Evolutionary conservation across 2,329 filamentous ascomycete genomes (phyloP), one percentile per base, ranked within the genome.

Genomic region (Hypoxylon sp.): DNA sequence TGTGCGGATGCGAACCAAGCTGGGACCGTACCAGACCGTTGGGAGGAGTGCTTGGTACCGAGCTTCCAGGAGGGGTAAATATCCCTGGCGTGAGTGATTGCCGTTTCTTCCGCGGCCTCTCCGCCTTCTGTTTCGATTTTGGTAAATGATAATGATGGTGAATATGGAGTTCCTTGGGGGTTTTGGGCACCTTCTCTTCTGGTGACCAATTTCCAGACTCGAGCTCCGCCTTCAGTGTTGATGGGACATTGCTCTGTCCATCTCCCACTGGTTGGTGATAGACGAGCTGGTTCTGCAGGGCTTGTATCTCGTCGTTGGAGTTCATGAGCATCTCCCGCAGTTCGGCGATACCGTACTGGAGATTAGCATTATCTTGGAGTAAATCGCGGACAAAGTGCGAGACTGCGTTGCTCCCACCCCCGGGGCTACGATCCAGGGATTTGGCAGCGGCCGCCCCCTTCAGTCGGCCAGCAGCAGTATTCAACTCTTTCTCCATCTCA

Each of bases 311-410:
- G 75, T 97, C 93, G 76, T 98, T 97, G 2, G 95, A 97, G 77
- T 89, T 94, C 75, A 94, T 88, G 22, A 99, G 85, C 89, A 99
- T 91, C 78, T 97, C 95, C 17, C 95, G 88, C 53, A 99, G 83
- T 82, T 99, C 96, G 58, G 95, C 89, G 66, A 98, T 97, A 14
- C 94, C 94, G 70, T 96, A 87, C 79, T 99, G 96, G 49, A 99
- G 83, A 74, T 94, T 97, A 8, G 95, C 94, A 77, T 99, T 99
- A 79, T 99, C 96, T 76, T 97, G 91, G 17, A 99, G 84, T 62
- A 99, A 92, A 78, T 98, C 96, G 73, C 95, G 94, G 62, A 99
- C 96, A 74, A 99, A 98, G 77, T 97, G 93, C 20, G 93, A 95
- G n/a, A 98, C 93, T 40, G 97, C 93, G 64, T 85, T 90, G 68